Evolutionary conservation across 192 early-diverging fungal genomes (phyloP).

Genomic region (Gaertneriomyces sp.): DNA sequence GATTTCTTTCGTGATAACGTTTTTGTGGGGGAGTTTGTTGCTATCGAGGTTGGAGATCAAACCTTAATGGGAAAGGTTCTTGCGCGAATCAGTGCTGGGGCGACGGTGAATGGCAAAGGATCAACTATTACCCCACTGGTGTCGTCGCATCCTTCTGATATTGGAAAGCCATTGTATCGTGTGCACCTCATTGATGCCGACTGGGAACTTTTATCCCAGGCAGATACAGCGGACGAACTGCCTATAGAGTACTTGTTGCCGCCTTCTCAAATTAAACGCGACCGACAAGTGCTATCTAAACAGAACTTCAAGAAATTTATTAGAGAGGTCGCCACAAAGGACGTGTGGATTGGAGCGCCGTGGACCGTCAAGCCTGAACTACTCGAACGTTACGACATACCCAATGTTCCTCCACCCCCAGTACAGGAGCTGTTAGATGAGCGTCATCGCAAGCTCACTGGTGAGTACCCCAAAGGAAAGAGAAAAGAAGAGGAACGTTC

Average conservation of each 20-base stretch:
- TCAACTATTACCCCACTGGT: no score
- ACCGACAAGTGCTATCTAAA: slow-evolving; percentile 66
- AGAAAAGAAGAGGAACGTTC: not conserved
- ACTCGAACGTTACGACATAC: slow-evolving; percentile 22
- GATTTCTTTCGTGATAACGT: slow-evolving; percentile 54
- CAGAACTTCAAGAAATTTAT: slow-evolving; percentile 68
- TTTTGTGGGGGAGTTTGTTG: slow-evolving; percentile 53
- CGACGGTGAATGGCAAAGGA: not conserved
- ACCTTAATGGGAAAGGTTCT: slow-evolving; percentile 16
- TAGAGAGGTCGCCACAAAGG: slow-evolving; percentile 60
- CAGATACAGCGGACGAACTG: slow-evolving; percentile 37
- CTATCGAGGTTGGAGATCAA: slow-evolving; percentile 25
- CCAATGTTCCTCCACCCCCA: slow-evolving; percentile 12
- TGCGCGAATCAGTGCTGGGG: slow-evolving; percentile 1
- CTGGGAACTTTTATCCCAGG: slow-evolving; percentile 31
- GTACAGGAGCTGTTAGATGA: slow-evolving; percentile 26
- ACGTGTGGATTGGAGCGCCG: slow-evolving; percentile 67
- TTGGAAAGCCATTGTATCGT: slow-evolving; percentile 19
- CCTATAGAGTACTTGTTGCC: slow-evolving; percentile 24
- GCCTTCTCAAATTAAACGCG: slow-evolving; percentile 42
- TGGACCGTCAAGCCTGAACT: slow-evolving; percentile 56
- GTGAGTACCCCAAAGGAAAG: slow-evolving; percentile 3
- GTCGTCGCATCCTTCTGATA: not conserved
- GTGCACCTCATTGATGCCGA: slow-evolving; percentile 51
- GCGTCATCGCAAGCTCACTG: slow-evolving; percentile 23